Evolutionary conservation across 129 eudicot genomes (phyloP).

Genomic region (Pseudognaphalium luteoalbum): DNA sequence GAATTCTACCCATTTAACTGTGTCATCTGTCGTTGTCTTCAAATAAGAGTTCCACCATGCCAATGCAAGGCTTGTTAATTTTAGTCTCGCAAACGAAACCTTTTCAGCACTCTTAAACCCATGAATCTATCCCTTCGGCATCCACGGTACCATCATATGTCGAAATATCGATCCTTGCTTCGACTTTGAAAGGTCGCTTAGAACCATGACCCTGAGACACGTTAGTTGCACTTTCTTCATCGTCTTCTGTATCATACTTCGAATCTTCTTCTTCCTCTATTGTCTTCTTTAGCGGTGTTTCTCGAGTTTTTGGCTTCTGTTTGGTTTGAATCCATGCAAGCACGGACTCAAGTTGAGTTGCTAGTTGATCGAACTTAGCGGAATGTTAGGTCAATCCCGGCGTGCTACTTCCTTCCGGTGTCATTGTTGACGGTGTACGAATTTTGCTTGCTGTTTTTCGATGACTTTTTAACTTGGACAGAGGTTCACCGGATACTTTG

Average conservation of each 20-base stretch:
- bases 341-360: too few relatives aligned
- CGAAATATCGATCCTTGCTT: constrained; percentile 14
- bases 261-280: neutral
- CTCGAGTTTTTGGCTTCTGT: too few relatives aligned
- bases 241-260: neutral
- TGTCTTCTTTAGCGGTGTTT: too few relatives aligned
- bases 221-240: neutral
- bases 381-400: neutral
- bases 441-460: neutral
- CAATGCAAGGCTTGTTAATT: constrained; percentile 19
- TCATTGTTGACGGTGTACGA: neutral
- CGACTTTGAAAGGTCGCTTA: too few relatives aligned
- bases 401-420: neutral
- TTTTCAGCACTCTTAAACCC: constrained; percentile 1
- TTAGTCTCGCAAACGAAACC: constrained; percentile 6
- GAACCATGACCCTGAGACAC: neutral
- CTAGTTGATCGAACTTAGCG: neutral
- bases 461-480: neutral
- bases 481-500: neutral
- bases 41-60: constrained; percentile 24
- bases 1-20: too few relatives aligned
- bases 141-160: constrained; percentile 10
- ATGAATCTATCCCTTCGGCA: constrained; percentile 9
- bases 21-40: neutral
- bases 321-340: too few relatives aligned